Conservation (phyloP, 179 eudicot species). For the Patellifolia procumbens region DNA sequence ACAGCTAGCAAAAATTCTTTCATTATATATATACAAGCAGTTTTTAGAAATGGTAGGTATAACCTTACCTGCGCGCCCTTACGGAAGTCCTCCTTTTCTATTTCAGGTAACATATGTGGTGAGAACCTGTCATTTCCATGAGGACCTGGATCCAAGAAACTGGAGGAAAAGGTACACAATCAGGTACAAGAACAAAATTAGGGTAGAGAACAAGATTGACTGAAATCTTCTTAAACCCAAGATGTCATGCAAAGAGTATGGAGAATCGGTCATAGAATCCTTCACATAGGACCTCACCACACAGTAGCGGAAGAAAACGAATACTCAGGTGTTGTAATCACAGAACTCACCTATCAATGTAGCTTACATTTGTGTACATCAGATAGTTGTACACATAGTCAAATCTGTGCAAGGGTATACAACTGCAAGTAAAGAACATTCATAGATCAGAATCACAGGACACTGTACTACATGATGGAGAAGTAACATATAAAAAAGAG, state of each 20-base stretch:
- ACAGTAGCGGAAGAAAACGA: not conserved
- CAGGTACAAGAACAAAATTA: not conserved
- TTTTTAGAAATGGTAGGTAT: not conserved
- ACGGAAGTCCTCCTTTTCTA: conserved; percentile 71
- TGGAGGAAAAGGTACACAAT: conserved; percentile 30
- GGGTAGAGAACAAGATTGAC: not conserved
- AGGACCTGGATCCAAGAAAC: conserved; percentile 96
- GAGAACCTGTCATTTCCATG: conserved; percentile 92
- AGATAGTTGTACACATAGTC: conserved; percentile 83
- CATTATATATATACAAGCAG: conserved; percentile 3
- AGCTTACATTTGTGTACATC: conserved; percentile 83
- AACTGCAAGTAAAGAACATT: conserved; percentile 53
- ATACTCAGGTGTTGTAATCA: not conserved
- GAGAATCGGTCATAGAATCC: not conserved
- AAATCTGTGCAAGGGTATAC: conserved; percentile 85
- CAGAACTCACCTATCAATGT: conserved; percentile 66
- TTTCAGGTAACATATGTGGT: conserved; percentile 90
- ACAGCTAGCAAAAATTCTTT: not conserved
- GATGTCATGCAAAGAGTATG: not conserved
- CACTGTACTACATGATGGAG: not conserved
- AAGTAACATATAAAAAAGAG: not conserved
- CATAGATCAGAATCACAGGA: conserved; percentile 13
- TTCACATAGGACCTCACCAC: not conserved
- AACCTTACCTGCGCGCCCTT: conserved; percentile 92
- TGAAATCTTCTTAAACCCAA: conserved; percentile 1